Evolutionary conservation across 345 rosid genomes (phyloP), one percentile per base, ranked within the genome.

Genomic region (Clausena lansium): DNA sequence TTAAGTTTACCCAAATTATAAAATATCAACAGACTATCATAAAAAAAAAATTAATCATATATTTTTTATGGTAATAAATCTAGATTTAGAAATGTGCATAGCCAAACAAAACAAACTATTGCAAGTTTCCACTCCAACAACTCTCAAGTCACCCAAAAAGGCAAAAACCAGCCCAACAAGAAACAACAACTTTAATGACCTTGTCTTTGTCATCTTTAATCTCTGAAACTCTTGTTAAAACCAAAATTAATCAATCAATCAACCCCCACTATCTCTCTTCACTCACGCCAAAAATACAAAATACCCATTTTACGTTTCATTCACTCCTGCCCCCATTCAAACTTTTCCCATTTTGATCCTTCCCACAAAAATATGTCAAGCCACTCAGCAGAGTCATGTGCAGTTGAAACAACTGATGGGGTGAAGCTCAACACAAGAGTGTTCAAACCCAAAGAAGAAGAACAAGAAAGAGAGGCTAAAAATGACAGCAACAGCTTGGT

Each of bases 401-500:
- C 75, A 11, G 92, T 93, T 7, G 91, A 89, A 55, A 86, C 92
- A 63, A 80, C 73, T 24, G 90, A 88, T 64, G 86, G 90, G 4
- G 89, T 84, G 52, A 86, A 84, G 79, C 94, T 91, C 59, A 79
- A 83, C 83, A 70, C 91, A 7, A 85, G 87, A 72, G 70, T 90
- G 78, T 96, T 90, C 89, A 88, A 84, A 73, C 94, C 98, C 59
- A 82, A 50, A 61, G 80, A 80, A 62, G 80, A 76, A 28, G 89
- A 81, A 54, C 78, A 13, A 45, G 50, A 14, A 77, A 25, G 88
- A 65, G 32, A 76, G 33, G 78, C 24, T 24, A 41, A 81, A 45
- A 47, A 13, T 45, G 82, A 69, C 47, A 24, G 70, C 73, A 81
- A 77, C 75, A 81, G 76, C 74, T 84, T 89, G 30, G 92, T 85